Conservation (phyloP, 495 filamentous ascomycete species). For the Lophiostoma macrostomum region DNA sequence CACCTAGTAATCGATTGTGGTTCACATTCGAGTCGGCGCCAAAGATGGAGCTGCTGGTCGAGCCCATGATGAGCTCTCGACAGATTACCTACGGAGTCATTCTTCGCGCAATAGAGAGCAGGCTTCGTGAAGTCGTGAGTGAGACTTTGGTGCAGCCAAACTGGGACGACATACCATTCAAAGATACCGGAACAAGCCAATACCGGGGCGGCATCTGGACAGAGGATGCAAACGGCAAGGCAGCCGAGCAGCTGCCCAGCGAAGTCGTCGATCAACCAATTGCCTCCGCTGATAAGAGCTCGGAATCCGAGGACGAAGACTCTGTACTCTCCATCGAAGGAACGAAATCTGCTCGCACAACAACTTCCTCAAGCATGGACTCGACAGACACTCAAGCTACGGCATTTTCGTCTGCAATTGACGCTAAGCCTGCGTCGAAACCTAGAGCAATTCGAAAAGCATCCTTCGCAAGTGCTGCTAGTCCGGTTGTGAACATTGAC, state of each 20-base stretch:
- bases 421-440: constrained; percentile 25
- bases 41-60: constrained; percentile 85
- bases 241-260: constrained; percentile 1
- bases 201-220: constrained; percentile 91
- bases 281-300: constrained; percentile 42
- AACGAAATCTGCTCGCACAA: not conserved
- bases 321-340: not conserved
- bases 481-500: constrained; percentile 62
- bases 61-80: constrained; percentile 90
- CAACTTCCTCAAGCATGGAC: not conserved
- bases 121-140: constrained; percentile 86
- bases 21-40: constrained; percentile 89
- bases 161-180: constrained; percentile 93
- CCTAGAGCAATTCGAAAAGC: constrained; percentile 59
- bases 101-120: constrained; percentile 85
- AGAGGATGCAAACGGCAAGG: constrained; percentile 42
- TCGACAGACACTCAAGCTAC: constrained; percentile 1
- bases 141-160: constrained; percentile 92
- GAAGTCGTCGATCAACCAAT: constrained; percentile 45
- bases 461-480: constrained; percentile 61
- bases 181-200: constrained; percentile 66
- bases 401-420: constrained; percentile 7
- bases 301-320: not conserved
- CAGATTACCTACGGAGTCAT: constrained; percentile 94
- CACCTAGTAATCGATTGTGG: constrained; percentile 93